Percentiles rank a stretch among this genome's conserved stretches.
phyloP scores from a whole-genome alignment of 2,329 filamentous ascomycete genomes.

The Pyricularia pennisetigena region DNA sequence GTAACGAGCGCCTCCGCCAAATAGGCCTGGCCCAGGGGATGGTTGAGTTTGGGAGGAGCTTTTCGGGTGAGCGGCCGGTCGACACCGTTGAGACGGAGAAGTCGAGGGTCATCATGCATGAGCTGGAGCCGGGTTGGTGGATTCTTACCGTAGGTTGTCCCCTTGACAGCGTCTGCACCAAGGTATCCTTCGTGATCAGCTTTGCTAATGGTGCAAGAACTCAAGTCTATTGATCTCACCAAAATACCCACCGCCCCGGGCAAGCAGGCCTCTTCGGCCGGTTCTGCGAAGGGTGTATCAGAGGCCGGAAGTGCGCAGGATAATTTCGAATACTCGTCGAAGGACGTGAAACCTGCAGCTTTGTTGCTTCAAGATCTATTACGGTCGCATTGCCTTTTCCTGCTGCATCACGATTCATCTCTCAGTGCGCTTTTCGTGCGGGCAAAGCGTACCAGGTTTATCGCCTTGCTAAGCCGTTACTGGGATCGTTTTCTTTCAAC shows the following conservation, averaged over 20 bases:
- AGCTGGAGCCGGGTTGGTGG: conserved; percentile 93
- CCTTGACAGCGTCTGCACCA: background rate
- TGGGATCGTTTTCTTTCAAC: conserved; percentile 63
- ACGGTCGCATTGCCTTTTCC: conserved; percentile 73
- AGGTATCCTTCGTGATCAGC: background rate
- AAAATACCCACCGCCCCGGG: conserved; percentile 16
- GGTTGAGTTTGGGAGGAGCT: conserved; percentile 84
- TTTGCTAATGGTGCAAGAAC: background rate
- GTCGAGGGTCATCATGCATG: conserved; percentile 71
- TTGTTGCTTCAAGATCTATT: conserved; percentile 73
- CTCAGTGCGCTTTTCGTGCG: conserved; percentile 61
- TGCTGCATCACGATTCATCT: conserved; percentile 75
- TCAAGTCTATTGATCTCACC: conserved; percentile 13
- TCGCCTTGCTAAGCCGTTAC: conserved; percentile 63
- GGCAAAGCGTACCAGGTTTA: conserved; percentile 57
- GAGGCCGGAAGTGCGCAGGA: conserved; percentile 23
- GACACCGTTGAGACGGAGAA: conserved; percentile 89
- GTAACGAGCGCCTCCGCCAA: conserved; percentile 81
- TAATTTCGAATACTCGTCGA: conserved; percentile 70
- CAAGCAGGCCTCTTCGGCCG: conserved; percentile 1
- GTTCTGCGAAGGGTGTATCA: conserved; percentile 5
- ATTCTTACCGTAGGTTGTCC: conserved; percentile 64
- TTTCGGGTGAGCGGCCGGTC: conserved; percentile 66
- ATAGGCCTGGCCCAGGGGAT: conserved; percentile 95
- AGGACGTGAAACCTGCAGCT: conserved; percentile 76